Evolutionary conservation across 805 yeast species (phyloP), one percentile per base, ranked within the genome.

Genomic region (Candida schatavii): DNA sequence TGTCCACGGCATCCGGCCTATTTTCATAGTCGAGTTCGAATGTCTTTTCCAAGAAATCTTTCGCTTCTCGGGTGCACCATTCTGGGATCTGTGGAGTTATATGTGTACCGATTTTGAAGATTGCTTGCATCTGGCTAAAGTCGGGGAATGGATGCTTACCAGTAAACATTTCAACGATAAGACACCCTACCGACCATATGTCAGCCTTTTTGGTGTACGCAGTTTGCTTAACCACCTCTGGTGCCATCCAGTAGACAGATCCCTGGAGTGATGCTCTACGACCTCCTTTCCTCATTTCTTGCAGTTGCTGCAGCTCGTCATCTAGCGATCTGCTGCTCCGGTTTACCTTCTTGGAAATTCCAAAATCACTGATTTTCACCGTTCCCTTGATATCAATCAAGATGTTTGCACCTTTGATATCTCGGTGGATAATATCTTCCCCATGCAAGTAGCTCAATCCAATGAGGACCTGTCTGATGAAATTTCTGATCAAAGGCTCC

Each of bases 221-320:
- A 2, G 87, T 83, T 56, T 90, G 97, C 54, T 89, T 88, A 14
- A 93, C 98, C 6, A 93, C 98, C 59, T 93, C 99, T 0, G 99
- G 99, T 0, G 99, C 98, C 99, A 93, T 93, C 98, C 99, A 93
- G 57, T 84, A 93, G 0, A 91, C 72, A 43, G 96, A 88, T 0
- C 99, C 99, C 62, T 91, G 97, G 40, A 88, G 66, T 0, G 96
- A 88, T 2, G 87, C 90, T 34, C 97, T 76, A 42, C 72, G 61
- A 11, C 69, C 59, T n/a, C 62, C 55, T 50, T 63, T 64, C 27
- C 56, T 57, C 19, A 31, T 7, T 13, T 31, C 35, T 18, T 14
- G 35, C 14, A 39, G 48, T 18, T 14, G 32, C 14, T 39, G 48
- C 33, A 49, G 54, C 30, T 60, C 65, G 35, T 54, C 59, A 30